phyloP scores from a whole-genome alignment of 768 basidiomycete species.

The Phylloporus sp. region DNA sequence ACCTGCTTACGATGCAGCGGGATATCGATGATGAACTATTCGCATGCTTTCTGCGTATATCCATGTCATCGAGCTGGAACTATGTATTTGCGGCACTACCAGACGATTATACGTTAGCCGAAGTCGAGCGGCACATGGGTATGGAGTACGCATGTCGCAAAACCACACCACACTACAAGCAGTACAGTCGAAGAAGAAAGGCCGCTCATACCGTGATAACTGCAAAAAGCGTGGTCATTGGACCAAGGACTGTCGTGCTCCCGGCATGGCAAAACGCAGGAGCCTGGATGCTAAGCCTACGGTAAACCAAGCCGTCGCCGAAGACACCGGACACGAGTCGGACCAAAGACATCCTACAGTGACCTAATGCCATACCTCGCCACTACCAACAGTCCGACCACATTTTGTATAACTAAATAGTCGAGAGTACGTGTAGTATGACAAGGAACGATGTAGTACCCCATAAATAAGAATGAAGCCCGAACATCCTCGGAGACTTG shows the following conservation, averaged over 20 bases:
- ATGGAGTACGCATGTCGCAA: not conserved
- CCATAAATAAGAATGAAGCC: no score
- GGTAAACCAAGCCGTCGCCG: not conserved
- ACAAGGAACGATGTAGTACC: no score
- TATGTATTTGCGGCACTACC: conserved; percentile 11
- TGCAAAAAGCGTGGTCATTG: not conserved
- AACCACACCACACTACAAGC: not conserved
- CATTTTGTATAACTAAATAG: no score
- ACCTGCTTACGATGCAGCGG: not conserved
- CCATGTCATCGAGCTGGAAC: conserved; percentile 14
- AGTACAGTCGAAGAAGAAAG: not conserved
- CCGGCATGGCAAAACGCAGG: not conserved
- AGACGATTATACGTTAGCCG: conserved; percentile 6
- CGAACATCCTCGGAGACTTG: no score
- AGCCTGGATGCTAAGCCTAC: not conserved
- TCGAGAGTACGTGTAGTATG: no score
- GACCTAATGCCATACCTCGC: not conserved
- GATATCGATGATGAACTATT: not conserved
- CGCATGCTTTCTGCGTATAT: conserved; percentile 13
- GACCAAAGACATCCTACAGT: not conserved
- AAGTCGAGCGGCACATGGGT: conserved; percentile 7
- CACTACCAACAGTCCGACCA: not conserved
- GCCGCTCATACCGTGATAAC: not conserved
- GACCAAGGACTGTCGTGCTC: not conserved
- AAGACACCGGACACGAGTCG: not conserved